phyloP scores from a whole-genome alignment of 2,329 filamentous ascomycete genomes.

The Dactylonectria estremocensis region DNA sequence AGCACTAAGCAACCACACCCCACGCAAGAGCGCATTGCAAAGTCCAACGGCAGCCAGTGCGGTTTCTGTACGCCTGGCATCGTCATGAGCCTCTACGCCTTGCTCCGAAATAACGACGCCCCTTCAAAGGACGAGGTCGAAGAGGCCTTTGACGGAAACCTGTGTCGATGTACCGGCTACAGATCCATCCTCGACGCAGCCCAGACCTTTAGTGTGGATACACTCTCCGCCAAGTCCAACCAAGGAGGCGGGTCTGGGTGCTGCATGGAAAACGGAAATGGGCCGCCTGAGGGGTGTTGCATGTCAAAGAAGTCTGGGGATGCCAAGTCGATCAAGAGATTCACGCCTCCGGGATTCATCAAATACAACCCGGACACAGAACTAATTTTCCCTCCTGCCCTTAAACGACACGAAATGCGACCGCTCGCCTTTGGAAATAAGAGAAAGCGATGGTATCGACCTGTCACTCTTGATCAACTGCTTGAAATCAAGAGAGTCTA shows the following conservation, averaged over 20 bases:
- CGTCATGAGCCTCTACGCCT: slow-evolving; percentile 96
- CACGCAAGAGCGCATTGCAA: slow-evolving; percentile 90
- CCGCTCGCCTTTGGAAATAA: slow-evolving; percentile 94
- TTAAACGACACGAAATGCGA: slow-evolving; percentile 86
- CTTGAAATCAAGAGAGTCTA: slow-evolving; percentile 91
- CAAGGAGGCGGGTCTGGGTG: slow-evolving; percentile 69
- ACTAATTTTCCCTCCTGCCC: slow-evolving; percentile 90
- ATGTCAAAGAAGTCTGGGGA: slow-evolving; percentile 70
- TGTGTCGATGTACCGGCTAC: slow-evolving; percentile 97
- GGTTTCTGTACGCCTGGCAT: slow-evolving; percentile 98
- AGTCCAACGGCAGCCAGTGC: slow-evolving; percentile 92
- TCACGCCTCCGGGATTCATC: slow-evolving; percentile 92
- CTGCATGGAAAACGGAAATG: slow-evolving; percentile 77
- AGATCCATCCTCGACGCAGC: slow-evolving; percentile 94
- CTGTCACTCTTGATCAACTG: slow-evolving; percentile 87
- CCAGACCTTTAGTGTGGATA: slow-evolving; percentile 82
- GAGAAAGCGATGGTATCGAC: slow-evolving; percentile 92
- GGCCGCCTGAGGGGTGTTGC: slow-evolving; percentile 71
- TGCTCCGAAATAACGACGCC: slow-evolving; percentile 85
- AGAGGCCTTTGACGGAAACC: slow-evolving; percentile 96
- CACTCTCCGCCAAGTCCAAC: slow-evolving; percentile 61
- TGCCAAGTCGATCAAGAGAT: slow-evolving; percentile 73
- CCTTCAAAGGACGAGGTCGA: slow-evolving; percentile 89
- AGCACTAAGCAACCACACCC: slow-evolving; percentile 90
- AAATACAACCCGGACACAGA: slow-evolving; percentile 95